phyloP scores from a whole-genome alignment of 2,329 filamentous ascomycete genomes.

The Sphaerulina musiva region DNA sequence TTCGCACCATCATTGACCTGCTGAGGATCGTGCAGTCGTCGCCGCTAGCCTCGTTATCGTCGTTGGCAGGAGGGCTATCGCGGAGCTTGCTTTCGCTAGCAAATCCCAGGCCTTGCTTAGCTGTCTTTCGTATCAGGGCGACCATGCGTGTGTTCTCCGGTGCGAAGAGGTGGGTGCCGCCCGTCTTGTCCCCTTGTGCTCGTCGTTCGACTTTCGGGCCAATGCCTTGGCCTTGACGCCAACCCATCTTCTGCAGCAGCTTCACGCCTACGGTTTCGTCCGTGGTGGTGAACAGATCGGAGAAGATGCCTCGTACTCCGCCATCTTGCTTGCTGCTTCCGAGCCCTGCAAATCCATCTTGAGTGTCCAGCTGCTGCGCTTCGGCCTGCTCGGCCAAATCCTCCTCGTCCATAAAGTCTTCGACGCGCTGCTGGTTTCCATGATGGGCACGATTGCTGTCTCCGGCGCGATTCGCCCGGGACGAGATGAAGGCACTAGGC shows the following conservation, averaged over 20 bases:
- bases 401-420: constrained; percentile 98
- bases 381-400: constrained; percentile 83
- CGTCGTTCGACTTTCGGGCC: constrained; percentile 75
- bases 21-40: constrained; percentile 30
- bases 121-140: constrained; percentile 56
- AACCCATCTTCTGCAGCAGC: constrained; percentile 86
- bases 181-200: constrained; percentile 59
- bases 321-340: constrained; percentile 58
- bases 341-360: constrained; percentile 66
- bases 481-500: constrained; percentile 85
- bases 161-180: constrained; percentile 66
- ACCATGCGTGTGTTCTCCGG: constrained; percentile 72
- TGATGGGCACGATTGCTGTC: constrained; percentile 45
- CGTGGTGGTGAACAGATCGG: constrained; percentile 63
- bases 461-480: constrained; percentile 69
- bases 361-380: constrained; percentile 65
- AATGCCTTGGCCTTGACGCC: constrained; percentile 88
- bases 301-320: constrained; percentile 47
- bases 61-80: constrained; percentile 30
- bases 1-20: constrained; percentile 28
- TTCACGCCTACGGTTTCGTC: constrained; percentile 84
- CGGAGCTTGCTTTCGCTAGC: constrained; percentile 52
- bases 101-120: constrained; percentile 65
- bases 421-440: constrained; percentile 54
- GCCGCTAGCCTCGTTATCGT: constrained; percentile 30